Evolutionary conservation across 2,329 filamentous ascomycete genomes (phyloP), one percentile per base, ranked within the genome.

Genomic region (Tolypocladium amazonense): DNA sequence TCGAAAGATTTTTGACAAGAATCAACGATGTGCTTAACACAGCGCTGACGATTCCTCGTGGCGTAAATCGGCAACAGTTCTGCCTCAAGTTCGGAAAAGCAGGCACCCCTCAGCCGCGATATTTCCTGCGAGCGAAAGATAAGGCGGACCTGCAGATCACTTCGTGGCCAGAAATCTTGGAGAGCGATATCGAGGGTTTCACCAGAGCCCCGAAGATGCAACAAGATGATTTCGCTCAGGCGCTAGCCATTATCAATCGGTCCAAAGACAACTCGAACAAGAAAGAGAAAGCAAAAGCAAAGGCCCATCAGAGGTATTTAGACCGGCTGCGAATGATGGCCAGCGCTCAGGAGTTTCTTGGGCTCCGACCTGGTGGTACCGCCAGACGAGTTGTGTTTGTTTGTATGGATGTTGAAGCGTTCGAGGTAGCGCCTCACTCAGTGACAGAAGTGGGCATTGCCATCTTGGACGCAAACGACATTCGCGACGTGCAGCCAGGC

Each of bases 391-490:
- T 68, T 6, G 79, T 95, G 9, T 88, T 97, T 65, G 78, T 96
- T 61, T 85, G 83, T 62, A 78, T 97, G 53, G 94, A 99, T 66
- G 77, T 94, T 38, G 94, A 99, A 72, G 86, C 88, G 1, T 90
- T 87, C 60, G 94, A 99, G 71, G 74, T 75, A 27, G 77, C 83
- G 53, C 82, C 85, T 15, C 76, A 79, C 39, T 77, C 83, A 15
- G 81, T 97, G 61, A 96, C 92, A 0, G 94, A 99, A 72, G 80
- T 99, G 45, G 94, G 94, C 0, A 78, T 99, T 47, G 87, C 90
- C 1, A 86, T 87, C 3, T 78, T 97, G 0, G 92, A 97, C 70
- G 92, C 88, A 0, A 66, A 72, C 5, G 72, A 81, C 43, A 69
- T 91, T 27, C 66, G 73, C 1, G 74, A 71, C 9, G 62, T 85